Evolutionary conservation across 2,329 filamentous ascomycete species (phyloP).

Genomic region (Cladosporium halotolerans): DNA sequence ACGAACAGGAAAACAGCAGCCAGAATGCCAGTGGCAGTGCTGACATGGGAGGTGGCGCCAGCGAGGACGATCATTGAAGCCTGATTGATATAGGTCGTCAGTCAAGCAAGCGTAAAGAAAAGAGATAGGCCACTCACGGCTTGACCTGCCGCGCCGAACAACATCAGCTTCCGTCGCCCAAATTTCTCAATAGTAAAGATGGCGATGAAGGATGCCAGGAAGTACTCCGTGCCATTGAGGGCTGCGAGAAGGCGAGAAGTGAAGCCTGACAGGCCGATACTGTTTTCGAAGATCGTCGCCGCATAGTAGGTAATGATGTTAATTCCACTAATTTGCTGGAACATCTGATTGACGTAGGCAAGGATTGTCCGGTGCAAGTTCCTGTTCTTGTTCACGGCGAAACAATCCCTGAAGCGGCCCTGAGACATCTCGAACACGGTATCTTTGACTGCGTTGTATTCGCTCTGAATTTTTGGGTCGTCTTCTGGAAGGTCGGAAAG

Average conservation of each 20-base stretch:
- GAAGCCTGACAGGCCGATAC: conserved; percentile 45
- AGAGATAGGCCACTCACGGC: conserved; percentile 1
- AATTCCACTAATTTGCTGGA: conserved; percentile 30
- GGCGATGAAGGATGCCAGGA: conserved; percentile 43
- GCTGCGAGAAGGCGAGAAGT: conserved; percentile 48
- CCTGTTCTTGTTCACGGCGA: conserved; percentile 28
- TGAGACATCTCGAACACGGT: conserved; percentile 42
- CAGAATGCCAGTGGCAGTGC: conserved; percentile 28
- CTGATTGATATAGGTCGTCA: conserved; percentile 24
- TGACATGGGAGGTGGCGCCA: conserved; percentile 20
- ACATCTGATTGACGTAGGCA: conserved; percentile 32
- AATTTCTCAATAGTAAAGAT: conserved; percentile 46
- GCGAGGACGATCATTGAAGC: conserved; percentile 28
- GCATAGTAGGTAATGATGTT: conserved; percentile 30
- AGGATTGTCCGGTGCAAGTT: conserved; percentile 30
- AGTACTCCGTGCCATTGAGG: conserved; percentile 50
- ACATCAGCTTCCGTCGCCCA: conserved; percentile 61
- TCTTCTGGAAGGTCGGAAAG: conserved; percentile 43
- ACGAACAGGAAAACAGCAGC: conserved; percentile 33
- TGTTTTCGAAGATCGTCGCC: conserved; percentile 46
- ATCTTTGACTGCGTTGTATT: conserved; percentile 49
- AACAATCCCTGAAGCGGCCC: conserved; percentile 26
- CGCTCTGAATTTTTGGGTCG: conserved; percentile 39
- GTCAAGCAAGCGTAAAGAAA: neutral
- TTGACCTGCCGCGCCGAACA: conserved; percentile 57